A percentile compares a stretch with the other conserved stretches of the same genome.
Conservation (phyloP, 768 basidiomycete genomes). For the Pilatotrama ljubarskyi region DNA sequence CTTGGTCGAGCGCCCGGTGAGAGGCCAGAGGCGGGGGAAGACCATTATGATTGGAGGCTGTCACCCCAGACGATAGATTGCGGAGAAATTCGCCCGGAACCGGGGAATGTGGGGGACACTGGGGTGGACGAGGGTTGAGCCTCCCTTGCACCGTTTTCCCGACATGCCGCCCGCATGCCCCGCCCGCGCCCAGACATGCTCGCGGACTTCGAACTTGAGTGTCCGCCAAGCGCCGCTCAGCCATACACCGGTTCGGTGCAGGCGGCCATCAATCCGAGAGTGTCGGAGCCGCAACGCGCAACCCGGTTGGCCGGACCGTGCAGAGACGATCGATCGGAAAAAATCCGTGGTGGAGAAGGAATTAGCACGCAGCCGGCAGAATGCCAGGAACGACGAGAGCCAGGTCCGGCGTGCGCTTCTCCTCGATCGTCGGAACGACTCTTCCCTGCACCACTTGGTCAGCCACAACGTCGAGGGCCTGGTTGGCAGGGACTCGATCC, state of each 20-base stretch:
- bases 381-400: background rate
- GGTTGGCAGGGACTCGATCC: too few species aligned
- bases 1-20: slow-evolving; percentile 3
- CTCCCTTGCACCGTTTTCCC: slow-evolving; percentile 1
- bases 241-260: background rate
- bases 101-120: slow-evolving; percentile 9
- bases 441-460: background rate
- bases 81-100: background rate
- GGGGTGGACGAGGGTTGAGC: slow-evolving; percentile 9
- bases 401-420: background rate
- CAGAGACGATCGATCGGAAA: background rate
- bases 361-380: background rate
- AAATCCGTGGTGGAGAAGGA: background rate
- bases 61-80: slow-evolving; percentile 2
- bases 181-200: background rate
- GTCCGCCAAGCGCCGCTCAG: background rate
- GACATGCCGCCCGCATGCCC: background rate
- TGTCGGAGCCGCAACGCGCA: background rate
- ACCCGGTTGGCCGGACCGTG: background rate
- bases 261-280: background rate
- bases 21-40: background rate
- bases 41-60: background rate
- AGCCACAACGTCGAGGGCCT: background rate
- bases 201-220: background rate
- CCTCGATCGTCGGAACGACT: background rate